Evolutionary conservation across 495 filamentous ascomycete species (phyloP).

Genomic region (Stereocaulon alpinum): DNA sequence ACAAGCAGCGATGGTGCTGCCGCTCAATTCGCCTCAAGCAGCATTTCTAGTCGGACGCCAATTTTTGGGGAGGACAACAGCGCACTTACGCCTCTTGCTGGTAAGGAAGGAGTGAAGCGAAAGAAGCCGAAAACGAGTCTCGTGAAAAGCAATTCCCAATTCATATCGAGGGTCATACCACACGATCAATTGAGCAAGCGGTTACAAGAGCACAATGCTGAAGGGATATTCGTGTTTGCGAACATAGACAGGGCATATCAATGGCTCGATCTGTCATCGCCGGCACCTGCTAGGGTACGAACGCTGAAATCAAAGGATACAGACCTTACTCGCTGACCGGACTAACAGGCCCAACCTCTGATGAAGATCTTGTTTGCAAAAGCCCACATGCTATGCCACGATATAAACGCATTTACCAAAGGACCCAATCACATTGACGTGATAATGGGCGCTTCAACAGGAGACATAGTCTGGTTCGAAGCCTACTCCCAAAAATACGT

Average conservation of each 20-base stretch:
- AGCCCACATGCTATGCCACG: conserved; percentile 89
- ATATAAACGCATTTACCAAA: conserved; percentile 79
- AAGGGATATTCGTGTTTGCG: conserved; percentile 81
- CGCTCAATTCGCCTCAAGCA: conserved; percentile 14
- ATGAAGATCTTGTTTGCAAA: conserved; percentile 96
- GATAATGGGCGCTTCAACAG: conserved; percentile 89
- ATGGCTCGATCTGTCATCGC: conserved; percentile 58
- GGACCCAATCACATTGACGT: conserved; percentile 71
- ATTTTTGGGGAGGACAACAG: conserved; percentile 84
- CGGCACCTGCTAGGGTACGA: conserved; percentile 41
- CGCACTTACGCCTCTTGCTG: conserved; percentile 44
- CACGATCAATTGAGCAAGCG: conserved; percentile 73
- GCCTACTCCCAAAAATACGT: conserved; percentile 94
- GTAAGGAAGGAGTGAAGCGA: conserved; percentile 66
- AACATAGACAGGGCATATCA: conserved; percentile 93
- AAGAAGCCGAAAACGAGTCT: conserved; percentile 96
- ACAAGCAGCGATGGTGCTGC: conserved; percentile 31
- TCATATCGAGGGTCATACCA: conserved; percentile 88
- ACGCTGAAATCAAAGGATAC: background rate
- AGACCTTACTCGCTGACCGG: conserved; percentile 11
- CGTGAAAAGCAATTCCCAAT: conserved; percentile 94
- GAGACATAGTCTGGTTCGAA: conserved; percentile 98
- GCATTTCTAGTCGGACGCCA: conserved; percentile 33
- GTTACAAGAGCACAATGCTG: conserved; percentile 61
- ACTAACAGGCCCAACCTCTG: conserved; percentile 63